Evolutionary conservation across 495 filamentous ascomycete species (phyloP), one percentile per base, ranked within the genome.

Genomic region (Daldinia loculata): DNA sequence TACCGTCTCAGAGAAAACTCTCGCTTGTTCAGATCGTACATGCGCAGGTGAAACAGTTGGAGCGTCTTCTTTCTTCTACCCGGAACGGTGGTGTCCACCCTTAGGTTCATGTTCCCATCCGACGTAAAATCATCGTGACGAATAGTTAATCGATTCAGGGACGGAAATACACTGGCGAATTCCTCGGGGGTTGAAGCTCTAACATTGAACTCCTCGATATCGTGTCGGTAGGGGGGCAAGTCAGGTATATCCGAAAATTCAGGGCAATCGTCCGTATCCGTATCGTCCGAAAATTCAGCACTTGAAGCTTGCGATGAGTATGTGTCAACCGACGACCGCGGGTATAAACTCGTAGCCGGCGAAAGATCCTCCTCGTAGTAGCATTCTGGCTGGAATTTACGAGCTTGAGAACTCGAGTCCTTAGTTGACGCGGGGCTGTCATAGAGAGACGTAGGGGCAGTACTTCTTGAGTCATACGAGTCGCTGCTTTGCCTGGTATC

Each of bases 41-140:
- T 97, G 67, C 94, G 91, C 45, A 98, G 84, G 80, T 99, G 94
- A 80, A 98, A 98, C 45, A 99, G 89, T 50, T 92, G 95, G 41
- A 97, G 86, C 56, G 89, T 88, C 70, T 87, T 88, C 73, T 81
- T 85, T 41, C 80, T 81, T 58, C 88, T 89, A 12, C 85, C 84
- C 53, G 79, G 80, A 43, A 93, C 87, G 61, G 90, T 84, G 15
- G 93, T 93, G 77, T 98, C 94, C 56, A 99, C 85, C 45, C 94
- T 90, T 60, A 99, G 85, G 77, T 98, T 97, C 95, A 98, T 97
- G 84, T 98, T 97, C 19, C 95, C 95, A 78, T 99, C 95, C 17
- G 90, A 77, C 3, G 95, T 97, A 38, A 92, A 86, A 80, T 97
- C 93, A 75, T 99, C 95, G 74, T 99, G 95, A 48, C 91, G 89